phyloP scores from a whole-genome alignment of 805 yeast genomes.

The Candida michaelii region DNA sequence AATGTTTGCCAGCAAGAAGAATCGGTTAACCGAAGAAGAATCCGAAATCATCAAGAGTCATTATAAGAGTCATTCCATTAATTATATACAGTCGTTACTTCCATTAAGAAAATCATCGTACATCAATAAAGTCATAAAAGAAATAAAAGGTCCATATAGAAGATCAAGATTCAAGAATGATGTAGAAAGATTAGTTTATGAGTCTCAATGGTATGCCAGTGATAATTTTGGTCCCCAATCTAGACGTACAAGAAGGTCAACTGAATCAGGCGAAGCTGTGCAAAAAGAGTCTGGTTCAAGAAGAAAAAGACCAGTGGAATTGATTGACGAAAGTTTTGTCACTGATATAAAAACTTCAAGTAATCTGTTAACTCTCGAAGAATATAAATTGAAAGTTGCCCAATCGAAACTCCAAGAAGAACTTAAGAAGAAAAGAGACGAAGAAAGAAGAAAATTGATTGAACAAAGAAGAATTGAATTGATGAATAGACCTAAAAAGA shows the following conservation, averaged over 20 bases:
- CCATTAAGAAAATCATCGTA: slow-evolving; percentile 12
- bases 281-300: too few relatives aligned
- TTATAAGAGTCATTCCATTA: slow-evolving; percentile 16
- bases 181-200: slow-evolving; percentile 36
- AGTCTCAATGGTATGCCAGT: slow-evolving; percentile 39
- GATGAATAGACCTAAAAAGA: slow-evolving; percentile 8
- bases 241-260: too few relatives aligned
- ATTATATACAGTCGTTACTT: slow-evolving; percentile 21
- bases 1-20: slow-evolving; percentile 17
- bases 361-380: slow-evolving; percentile 5
- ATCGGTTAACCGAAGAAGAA: slow-evolving; percentile 23
- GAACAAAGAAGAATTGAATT: slow-evolving; percentile 8
- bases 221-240: slow-evolving; percentile 12
- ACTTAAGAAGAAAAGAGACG: slow-evolving; percentile 2
- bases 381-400: slow-evolving; percentile 1
- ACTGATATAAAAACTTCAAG: background rate
- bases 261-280: too few relatives aligned
- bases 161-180: slow-evolving; percentile 26
- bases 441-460: slow-evolving; percentile 4
- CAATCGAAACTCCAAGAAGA: background rate
- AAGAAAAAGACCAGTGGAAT: slow-evolving; percentile 7
- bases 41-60: slow-evolving; percentile 12
- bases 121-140: slow-evolving; percentile 1
- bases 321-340: slow-evolving; percentile 3
- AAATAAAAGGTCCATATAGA: slow-evolving; percentile 15